Conservation (phyloP, 2,329 filamentous ascomycete genomes). For the Fusarium xylarioides region DNA sequence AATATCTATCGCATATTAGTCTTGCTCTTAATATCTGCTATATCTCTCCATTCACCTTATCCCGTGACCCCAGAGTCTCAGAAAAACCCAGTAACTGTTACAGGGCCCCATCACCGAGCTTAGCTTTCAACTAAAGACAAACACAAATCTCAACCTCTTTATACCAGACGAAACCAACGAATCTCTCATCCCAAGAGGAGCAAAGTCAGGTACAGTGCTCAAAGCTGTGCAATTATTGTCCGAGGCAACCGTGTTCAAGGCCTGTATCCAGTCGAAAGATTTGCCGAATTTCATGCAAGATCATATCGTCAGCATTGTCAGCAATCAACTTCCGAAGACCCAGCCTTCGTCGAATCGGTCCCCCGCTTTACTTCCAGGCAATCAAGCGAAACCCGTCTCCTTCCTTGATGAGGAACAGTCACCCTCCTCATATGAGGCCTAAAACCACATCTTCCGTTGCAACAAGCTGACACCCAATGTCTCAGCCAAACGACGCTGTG, state of each 20-base stretch:
- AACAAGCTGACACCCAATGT: neutral
- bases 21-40: neutral
- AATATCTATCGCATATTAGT: neutral
- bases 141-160: neutral
- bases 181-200: neutral
- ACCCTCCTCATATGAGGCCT: neutral
- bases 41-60: neutral
- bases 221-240: neutral
- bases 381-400: neutral
- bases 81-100: neutral
- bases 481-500: neutral
- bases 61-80: fast-evolving
- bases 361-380: neutral
- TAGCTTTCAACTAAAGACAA: neutral
- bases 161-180: neutral
- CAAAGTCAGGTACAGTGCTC: neutral
- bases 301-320: neutral
- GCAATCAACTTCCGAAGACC: neutral
- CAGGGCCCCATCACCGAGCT: neutral
- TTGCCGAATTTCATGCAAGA: neutral
- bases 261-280: neutral
- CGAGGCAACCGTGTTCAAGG: neutral
- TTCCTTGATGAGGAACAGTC: neutral
- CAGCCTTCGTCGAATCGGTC: neutral
- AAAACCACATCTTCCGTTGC: fast-evolving